Evolutionary conservation across 2,329 filamentous ascomycete species (phyloP).

Genomic region (Balansia obtecta): DNA sequence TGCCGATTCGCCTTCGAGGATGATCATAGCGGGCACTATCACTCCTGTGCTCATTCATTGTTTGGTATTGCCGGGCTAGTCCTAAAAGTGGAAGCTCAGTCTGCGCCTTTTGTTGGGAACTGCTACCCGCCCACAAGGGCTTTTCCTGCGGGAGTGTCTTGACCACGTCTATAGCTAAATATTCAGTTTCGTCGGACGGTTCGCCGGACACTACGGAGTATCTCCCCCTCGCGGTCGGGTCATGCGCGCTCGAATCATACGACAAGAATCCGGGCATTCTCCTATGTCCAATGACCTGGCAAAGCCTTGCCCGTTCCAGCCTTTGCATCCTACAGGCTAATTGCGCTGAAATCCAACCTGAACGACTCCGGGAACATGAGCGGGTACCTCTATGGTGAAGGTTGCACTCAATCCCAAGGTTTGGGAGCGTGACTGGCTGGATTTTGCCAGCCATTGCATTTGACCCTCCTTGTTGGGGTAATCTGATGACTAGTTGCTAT

Average conservation of each 20-base stretch:
- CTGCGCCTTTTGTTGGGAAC: too few relatives aligned
- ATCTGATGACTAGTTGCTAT: too few relatives aligned
- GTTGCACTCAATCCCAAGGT: background rate
- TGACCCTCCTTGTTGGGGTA: background rate
- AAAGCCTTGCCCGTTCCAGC: background rate
- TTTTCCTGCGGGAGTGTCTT: background rate
- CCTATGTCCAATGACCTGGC: background rate
- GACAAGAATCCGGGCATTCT: background rate
- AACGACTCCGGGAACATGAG: background rate
- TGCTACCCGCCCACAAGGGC: background rate
- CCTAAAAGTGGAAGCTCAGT: background rate
- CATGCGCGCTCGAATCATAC: background rate
- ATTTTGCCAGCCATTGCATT: background rate
- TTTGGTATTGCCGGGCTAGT: background rate
- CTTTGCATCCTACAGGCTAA: background rate
- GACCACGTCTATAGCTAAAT: too few relatives aligned
- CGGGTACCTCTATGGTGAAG: too few relatives aligned
- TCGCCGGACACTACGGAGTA: background rate
- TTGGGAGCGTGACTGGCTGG: background rate
- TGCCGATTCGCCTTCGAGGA: background rate
- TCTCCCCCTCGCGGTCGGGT: background rate
- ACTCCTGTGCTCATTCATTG: background rate
- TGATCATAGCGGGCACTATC: background rate
- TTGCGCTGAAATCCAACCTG: background rate
- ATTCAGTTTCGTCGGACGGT: too few relatives aligned